These are phyloP conservation scores for Paulownia fortunei DNA, from an alignment of 257 asterid species.

Conservation along the genomic window DNA sequence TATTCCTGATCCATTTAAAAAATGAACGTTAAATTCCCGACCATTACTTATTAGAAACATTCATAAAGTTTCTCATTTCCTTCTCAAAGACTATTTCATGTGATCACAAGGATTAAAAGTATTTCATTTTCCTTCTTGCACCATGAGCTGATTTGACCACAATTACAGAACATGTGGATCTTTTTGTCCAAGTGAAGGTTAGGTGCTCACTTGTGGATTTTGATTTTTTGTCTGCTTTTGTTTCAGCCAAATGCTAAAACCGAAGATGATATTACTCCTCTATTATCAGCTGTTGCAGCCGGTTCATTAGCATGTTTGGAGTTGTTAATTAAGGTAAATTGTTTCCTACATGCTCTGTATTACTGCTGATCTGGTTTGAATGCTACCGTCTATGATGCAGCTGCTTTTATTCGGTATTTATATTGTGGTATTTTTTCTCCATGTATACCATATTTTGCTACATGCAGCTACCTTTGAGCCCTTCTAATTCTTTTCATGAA, in stretches of 20 bases:
- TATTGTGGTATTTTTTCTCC: constrained; percentile 10
- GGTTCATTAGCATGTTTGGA: constrained; percentile 79
- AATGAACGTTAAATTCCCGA: not conserved
- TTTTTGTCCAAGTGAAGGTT: not conserved
- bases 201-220: not conserved
- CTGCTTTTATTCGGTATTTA: not conserved
- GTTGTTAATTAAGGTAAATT: constrained; percentile 72
- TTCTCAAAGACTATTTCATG: not conserved
- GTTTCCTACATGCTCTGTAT: not conserved
- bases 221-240: constrained; percentile 28
- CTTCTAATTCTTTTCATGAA: not conserved
- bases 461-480: not conserved
- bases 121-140: constrained; percentile 4
- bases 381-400: not conserved
- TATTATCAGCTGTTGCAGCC: constrained; percentile 95
- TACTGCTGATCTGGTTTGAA: constrained; percentile 1
- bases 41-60: not conserved
- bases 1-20: constrained; percentile 8
- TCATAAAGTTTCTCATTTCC: not conserved
- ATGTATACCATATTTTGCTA: not conserved
- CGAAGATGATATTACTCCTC: constrained; percentile 87
- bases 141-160: constrained; percentile 2
- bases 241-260: constrained; percentile 87
- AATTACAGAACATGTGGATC: not conserved
- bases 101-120: not conserved